These are phyloP conservation scores for Cocos nucifera DNA, from an alignment of 176 grass and related monocot genomes.

Conservation along the genomic window DNA sequence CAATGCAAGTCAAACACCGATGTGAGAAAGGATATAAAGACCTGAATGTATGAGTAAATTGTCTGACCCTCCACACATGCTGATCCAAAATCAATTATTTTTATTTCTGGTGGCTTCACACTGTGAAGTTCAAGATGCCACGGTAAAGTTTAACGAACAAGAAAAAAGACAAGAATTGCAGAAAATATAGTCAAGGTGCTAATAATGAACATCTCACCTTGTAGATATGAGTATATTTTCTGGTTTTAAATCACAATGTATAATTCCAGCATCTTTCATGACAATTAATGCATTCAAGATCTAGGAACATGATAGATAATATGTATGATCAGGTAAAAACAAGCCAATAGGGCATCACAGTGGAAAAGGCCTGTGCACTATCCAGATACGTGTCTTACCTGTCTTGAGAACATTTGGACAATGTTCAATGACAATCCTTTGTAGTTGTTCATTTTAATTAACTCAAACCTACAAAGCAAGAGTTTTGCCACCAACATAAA, in stretches of 20 bases:
- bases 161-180: no score
- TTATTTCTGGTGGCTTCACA: constrained; percentile 78
- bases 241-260: constrained; percentile 98
- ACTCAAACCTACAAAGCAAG: constrained; percentile 57
- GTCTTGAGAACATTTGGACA: constrained; percentile 90
- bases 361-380: not conserved
- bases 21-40: constrained; percentile 9
- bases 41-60: constrained; percentile 98
- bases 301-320: constrained; percentile 33
- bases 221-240: constrained; percentile 96
- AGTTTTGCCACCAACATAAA: constrained; percentile 13
- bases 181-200: not conserved
- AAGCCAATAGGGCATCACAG: constrained; percentile 13
- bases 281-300: constrained; percentile 89
- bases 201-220: constrained; percentile 41
- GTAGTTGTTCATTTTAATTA: constrained; percentile 80
- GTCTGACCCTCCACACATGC: constrained; percentile 93
- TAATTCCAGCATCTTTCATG: constrained; percentile 95
- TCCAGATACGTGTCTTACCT: constrained; percentile 43
- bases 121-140: constrained; percentile 31
- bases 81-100: constrained; percentile 99
- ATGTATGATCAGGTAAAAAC: constrained; percentile 15
- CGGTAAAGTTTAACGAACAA: no score
- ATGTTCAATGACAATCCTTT: constrained; percentile 81
- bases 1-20: no score